Evolutionary conservation across 352 stramenopile species (phyloP).

Genomic region (Saprolegnia parasitica): DNA sequence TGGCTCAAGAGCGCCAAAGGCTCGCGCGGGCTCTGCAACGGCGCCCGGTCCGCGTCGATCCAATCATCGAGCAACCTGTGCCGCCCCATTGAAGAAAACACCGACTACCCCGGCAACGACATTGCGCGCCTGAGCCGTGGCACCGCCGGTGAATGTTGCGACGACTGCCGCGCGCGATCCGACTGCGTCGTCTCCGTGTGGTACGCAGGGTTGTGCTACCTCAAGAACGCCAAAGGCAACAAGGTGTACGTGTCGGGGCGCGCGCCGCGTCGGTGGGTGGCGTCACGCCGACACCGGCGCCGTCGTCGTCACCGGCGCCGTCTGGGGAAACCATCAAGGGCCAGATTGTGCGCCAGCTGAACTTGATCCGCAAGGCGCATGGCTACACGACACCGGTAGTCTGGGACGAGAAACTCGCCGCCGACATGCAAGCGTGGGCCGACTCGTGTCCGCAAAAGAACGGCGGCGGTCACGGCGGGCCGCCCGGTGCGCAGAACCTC

Average conservation of each 20-base stretch:
- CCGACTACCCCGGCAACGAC: constrained; percentile 15
- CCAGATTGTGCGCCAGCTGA: constrained; percentile 5
- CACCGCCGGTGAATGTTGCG: neutral
- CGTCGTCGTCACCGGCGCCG: constrained; percentile 1
- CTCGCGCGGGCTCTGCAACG: neutral
- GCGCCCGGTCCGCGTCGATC: neutral
- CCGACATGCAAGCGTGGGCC: constrained; percentile 10
- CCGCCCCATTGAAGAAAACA: neutral
- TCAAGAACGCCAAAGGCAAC: constrained; percentile 17
- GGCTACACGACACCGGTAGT: constrained; percentile 10
- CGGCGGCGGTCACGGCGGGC: neutral
- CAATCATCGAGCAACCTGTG: neutral
- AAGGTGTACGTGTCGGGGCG: neutral
- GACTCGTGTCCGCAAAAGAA: neutral
- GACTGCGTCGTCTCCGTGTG: neutral
- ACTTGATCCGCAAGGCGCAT: constrained; percentile 13
- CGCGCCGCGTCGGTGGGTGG: neutral
- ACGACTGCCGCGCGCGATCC: neutral
- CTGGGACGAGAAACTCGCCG: neutral
- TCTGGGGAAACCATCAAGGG: neutral
- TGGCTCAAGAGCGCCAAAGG: constrained; percentile 17
- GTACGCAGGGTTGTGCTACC: neutral
- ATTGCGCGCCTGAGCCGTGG: neutral
- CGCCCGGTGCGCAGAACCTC: constrained; percentile 5
- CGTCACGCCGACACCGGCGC: neutral